A percentile compares a stretch with the other conserved stretches of the same genome.
Evolutionary conservation across 2,329 filamentous ascomycete genomes (phyloP).

Genomic region (Stagonosporopsis rhizophila): DNA sequence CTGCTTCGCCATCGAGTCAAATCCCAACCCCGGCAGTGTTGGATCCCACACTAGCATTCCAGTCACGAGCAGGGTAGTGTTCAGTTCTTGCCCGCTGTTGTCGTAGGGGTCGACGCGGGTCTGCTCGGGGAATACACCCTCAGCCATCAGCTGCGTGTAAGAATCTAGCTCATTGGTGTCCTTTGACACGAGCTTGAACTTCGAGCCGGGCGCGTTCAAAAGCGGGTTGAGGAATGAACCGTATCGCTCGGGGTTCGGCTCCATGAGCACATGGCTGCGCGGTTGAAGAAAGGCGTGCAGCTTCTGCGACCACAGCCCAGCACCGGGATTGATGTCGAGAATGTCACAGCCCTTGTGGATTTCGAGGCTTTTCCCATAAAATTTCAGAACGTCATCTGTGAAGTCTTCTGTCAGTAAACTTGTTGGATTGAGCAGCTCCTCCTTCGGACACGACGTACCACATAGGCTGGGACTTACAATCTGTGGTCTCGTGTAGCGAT

Average conservation of each 20-base stretch:
- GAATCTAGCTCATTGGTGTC: constrained; percentile 35
- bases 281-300: constrained; percentile 78
- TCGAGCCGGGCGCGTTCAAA: constrained; percentile 49
- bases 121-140: constrained; percentile 64
- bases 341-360: constrained; percentile 81
- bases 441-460: constrained; percentile 46
- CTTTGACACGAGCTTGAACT: constrained; percentile 55
- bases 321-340: constrained; percentile 84
- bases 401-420: constrained; percentile 16
- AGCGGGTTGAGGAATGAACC: constrained; percentile 63
- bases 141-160: constrained; percentile 61
- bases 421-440: not conserved
- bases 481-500: constrained; percentile 29
- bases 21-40: constrained; percentile 56
- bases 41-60: constrained; percentile 47
- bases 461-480: constrained; percentile 56
- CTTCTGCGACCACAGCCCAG: constrained; percentile 78
- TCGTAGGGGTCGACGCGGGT: constrained; percentile 48
- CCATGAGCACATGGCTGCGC: constrained; percentile 82
- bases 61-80: constrained; percentile 73
- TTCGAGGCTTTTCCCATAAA: constrained; percentile 72
- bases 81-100: constrained; percentile 59
- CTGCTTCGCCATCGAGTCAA: constrained; percentile 65
- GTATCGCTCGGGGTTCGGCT: constrained; percentile 69
- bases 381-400: constrained; percentile 72